These are phyloP conservation scores for Penicillium dipodomyicola DNA, from an alignment of 495 filamentous ascomycete genomes.

Conservation along the genomic window DNA sequence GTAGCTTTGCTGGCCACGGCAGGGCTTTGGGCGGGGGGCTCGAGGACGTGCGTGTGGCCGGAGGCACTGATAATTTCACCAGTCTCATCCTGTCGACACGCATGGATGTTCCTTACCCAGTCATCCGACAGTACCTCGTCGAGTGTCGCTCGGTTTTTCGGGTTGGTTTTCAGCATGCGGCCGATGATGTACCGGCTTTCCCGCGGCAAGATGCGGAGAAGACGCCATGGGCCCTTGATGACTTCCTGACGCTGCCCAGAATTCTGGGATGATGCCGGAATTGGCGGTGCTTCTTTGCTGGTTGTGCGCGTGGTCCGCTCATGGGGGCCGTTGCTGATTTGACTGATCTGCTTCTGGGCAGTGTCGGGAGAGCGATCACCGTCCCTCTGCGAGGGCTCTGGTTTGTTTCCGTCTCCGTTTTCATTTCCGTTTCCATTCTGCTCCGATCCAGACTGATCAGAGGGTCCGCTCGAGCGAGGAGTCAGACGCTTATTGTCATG, in stretches of 20 bases:
- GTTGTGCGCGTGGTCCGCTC: conserved; percentile 37
- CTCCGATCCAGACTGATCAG: conserved; percentile 14
- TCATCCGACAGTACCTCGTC: conserved; percentile 81
- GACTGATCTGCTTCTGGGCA: conserved; percentile 29
- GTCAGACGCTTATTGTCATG: conserved; percentile 27
- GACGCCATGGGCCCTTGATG: conserved; percentile 89
- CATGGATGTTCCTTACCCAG: conserved; percentile 75
- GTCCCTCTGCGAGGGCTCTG: conserved; percentile 12
- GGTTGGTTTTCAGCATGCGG: conserved; percentile 88
- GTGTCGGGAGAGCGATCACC: conserved; percentile 21
- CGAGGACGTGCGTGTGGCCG: conserved; percentile 61
- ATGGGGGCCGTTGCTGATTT: conserved; percentile 21
- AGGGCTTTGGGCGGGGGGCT: conserved; percentile 51
- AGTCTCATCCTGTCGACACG: conserved; percentile 60
- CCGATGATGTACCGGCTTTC: conserved; percentile 88
- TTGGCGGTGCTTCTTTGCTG: conserved; percentile 52
- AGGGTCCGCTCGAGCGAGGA: conserved; percentile 16
- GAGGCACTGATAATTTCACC: conserved; percentile 53
- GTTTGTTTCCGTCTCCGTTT: conserved; percentile 15
- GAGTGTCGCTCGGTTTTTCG: conserved; percentile 77
- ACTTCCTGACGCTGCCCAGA: conserved; percentile 59
- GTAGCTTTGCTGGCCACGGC: conserved; percentile 43
- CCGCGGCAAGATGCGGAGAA: conserved; percentile 86
- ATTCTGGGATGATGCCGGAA: conserved; percentile 26
- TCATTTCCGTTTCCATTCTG: conserved; percentile 20